Base-by-base conservation (phyloP, 1,284 basidiomycete species). In the Cryptococcus amylolentus region DNA sequence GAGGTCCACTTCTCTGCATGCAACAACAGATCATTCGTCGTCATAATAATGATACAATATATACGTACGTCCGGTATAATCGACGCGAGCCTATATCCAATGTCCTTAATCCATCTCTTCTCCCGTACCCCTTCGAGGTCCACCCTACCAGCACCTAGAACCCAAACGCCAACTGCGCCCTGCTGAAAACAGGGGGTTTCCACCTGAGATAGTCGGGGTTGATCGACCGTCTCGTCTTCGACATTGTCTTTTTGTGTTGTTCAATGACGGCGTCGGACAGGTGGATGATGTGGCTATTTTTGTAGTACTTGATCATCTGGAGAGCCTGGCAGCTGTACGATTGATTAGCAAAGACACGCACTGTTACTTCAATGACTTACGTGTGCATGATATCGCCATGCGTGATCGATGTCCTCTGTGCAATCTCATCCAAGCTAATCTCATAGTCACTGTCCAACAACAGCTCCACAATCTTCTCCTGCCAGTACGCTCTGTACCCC, bases 321-420 rank as follows among this genome's bases (percentile, higher is more conserved):
- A 97, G 79, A 18, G 92, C 92, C 73, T 90, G 91, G 75, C 93
- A 95, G 39, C 91, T 95, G 57, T 47, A 27, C 8, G 52, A 18
- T 31, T 37, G 37, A 14, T 46, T 18, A 51, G 40, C 28, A 13
- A 16, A 39, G 37, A 35, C 8, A 13, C 4, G 7, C 10, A 39
- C 13, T 20, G 41, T 48, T 18, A 28, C 41, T 14, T 20, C 48
- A 38, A 23, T 27, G 26, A 85, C 91, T 77, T 75, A 96, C 88
- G 95, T 98, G 80, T 97, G 96, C 86, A 97, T 91, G 57, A 99
- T 87, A 77, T 99, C 96, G 39, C 88, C 86, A 71, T 97, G 93
- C 6, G 91, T 93, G 76, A 99, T 96, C n/a, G 89, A 84, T 13
- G 96, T 98, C 80, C 86, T 89, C 73, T 94, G 89, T 5, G 96